These are phyloP conservation scores for Fusarium ambrosium DNA, from an alignment of 2,329 filamentous ascomycete genomes.

Conservation along the genomic window DNA sequence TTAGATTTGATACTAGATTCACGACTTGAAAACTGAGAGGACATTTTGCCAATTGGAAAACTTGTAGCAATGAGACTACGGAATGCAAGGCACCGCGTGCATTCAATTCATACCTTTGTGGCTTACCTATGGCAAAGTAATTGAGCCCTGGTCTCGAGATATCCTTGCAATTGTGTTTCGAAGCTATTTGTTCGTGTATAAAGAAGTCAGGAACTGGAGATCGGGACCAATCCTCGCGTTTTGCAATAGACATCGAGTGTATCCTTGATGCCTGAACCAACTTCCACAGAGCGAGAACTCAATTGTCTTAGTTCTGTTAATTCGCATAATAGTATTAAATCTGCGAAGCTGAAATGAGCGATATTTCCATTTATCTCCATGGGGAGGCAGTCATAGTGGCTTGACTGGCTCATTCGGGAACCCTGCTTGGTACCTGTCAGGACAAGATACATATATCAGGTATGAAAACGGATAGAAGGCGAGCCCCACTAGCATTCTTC, in stretches of 20 bases:
- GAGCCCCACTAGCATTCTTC: background rate
- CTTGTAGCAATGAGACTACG: background rate
- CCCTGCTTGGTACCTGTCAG: background rate
- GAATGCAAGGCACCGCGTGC: background rate
- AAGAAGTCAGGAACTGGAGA: background rate
- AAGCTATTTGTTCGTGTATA: background rate
- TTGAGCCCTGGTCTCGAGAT: background rate
- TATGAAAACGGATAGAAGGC: background rate
- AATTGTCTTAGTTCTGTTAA: background rate
- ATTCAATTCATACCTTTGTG: background rate
- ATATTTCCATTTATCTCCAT: background rate
- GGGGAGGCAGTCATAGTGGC: background rate
- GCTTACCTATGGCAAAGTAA: background rate
- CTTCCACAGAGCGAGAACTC: background rate
- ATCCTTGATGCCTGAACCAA: background rate
- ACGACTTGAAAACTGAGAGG: background rate
- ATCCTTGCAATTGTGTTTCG: background rate
- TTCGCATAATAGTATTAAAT: background rate
- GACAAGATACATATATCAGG: background rate
- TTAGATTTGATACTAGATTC: background rate
- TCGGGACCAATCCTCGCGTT: background rate
- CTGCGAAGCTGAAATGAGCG: background rate
- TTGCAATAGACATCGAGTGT: background rate
- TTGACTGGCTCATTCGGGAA: background rate
- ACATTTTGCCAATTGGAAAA: background rate